A percentile compares a stretch with the other conserved stretches of the same genome.
Evolutionary conservation across 2,329 filamentous ascomycete species (phyloP).

Genomic region (Cladosporium sp.): DNA sequence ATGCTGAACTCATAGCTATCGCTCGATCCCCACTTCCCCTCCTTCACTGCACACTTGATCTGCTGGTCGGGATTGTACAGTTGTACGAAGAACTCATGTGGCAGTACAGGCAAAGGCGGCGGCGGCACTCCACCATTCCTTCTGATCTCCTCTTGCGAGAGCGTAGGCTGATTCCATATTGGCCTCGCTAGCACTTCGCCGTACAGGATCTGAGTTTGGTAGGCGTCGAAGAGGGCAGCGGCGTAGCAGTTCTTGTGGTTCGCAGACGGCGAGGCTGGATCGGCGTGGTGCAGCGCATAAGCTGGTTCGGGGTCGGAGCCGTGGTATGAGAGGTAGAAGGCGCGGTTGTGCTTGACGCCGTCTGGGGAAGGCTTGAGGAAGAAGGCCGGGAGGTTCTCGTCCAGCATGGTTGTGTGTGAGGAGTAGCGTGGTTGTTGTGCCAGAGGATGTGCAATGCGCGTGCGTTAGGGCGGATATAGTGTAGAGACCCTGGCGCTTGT

Average conservation of each 20-base stretch:
- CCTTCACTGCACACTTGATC: constrained; percentile 67
- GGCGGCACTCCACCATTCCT: constrained; percentile 65
- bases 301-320: constrained; percentile 77
- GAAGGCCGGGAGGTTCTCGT: constrained; percentile 85
- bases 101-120: constrained; percentile 70
- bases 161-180: constrained; percentile 78
- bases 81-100: constrained; percentile 77
- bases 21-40: constrained; percentile 76
- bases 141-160: constrained; percentile 79
- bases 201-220: constrained; percentile 77
- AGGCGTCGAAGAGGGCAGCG: constrained; percentile 79
- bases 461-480: background rate
- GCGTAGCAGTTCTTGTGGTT: constrained; percentile 81
- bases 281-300: constrained; percentile 76
- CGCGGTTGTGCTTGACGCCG: constrained; percentile 52
- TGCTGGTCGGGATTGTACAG: constrained; percentile 93
- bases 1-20: constrained; percentile 91
- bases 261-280: constrained; percentile 61
- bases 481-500: constrained; percentile 5
- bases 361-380: constrained; percentile 58
- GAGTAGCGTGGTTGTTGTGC: background rate
- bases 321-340: constrained; percentile 63
- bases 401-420: constrained; percentile 64
- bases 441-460: background rate
- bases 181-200: constrained; percentile 83